These are phyloP conservation scores for Syzygium syzygioides DNA, from an alignment of 441 rosid species.

Conservation along the genomic window DNA sequence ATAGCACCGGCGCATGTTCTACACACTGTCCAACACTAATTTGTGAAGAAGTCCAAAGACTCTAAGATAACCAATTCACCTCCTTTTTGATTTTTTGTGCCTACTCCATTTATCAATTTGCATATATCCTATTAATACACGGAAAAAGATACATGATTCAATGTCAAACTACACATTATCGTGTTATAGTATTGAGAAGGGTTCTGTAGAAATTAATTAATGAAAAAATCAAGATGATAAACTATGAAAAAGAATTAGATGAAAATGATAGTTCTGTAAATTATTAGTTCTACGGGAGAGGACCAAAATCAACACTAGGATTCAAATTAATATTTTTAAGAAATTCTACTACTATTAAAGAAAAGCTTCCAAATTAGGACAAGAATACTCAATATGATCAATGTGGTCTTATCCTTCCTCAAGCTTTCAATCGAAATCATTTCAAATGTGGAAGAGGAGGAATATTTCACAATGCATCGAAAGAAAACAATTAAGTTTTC, in stretches of 20 bases:
- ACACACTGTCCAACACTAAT: rapidly evolving
- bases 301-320: neutral
- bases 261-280: neutral
- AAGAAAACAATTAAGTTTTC: neutral
- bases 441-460: neutral
- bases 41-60: neutral
- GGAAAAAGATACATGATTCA: neutral
- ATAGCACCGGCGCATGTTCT: neutral
- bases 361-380: too few species aligned
- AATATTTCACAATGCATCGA: neutral
- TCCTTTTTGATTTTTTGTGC: neutral
- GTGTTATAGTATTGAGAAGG: too few species aligned
- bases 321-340: too few species aligned
- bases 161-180: neutral
- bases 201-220: neutral
- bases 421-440: neutral
- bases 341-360: neutral
- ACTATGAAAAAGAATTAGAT: too few species aligned
- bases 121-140: neutral
- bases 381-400: too few species aligned
- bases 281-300: neutral
- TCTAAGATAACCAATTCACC: neutral
- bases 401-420: neutral
- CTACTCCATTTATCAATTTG: neutral
- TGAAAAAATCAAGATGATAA: too few species aligned